phyloP scores from a whole-genome alignment of 2,329 filamentous ascomycete genomes.

The Aspergillus novoparasiticus region DNA sequence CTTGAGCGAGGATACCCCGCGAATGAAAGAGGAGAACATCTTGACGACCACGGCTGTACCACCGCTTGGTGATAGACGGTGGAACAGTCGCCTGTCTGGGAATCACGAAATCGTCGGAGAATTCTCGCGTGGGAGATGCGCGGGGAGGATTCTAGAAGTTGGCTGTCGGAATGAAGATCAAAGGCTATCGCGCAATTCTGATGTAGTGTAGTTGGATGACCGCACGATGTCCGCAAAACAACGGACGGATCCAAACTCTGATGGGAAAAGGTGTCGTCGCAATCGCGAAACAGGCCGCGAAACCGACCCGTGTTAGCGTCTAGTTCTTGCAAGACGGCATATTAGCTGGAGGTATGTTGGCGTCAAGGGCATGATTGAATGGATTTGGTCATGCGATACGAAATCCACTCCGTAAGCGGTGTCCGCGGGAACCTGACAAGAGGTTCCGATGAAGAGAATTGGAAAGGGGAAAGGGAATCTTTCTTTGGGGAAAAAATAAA shows the following conservation, averaged over 20 bases:
- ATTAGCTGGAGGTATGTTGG: background rate
- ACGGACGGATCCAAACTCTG: background rate
- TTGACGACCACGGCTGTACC: conserved; percentile 13
- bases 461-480: background rate
- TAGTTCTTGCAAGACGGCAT: conserved; percentile 6
- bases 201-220: background rate
- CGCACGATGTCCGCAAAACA: background rate
- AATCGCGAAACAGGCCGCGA: background rate
- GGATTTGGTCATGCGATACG: background rate
- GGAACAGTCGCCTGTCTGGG: background rate
- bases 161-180: background rate
- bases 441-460: background rate
- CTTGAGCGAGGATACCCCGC: conserved; percentile 28
- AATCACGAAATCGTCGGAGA: background rate
- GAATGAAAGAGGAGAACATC: conserved; percentile 34
- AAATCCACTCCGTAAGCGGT: conserved; percentile 3
- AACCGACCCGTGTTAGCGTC: conserved; percentile 4
- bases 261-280: background rate
- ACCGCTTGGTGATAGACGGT: background rate
- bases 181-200: background rate
- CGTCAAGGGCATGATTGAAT: conserved; percentile 7
- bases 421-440: background rate
- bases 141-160: background rate
- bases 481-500: background rate
- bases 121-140: background rate